Percentiles rank a stretch among this genome's conserved stretches.
Evolutionary conservation across 2,329 filamentous ascomycete species (phyloP).

Genomic region (Alternaria rosae): DNA sequence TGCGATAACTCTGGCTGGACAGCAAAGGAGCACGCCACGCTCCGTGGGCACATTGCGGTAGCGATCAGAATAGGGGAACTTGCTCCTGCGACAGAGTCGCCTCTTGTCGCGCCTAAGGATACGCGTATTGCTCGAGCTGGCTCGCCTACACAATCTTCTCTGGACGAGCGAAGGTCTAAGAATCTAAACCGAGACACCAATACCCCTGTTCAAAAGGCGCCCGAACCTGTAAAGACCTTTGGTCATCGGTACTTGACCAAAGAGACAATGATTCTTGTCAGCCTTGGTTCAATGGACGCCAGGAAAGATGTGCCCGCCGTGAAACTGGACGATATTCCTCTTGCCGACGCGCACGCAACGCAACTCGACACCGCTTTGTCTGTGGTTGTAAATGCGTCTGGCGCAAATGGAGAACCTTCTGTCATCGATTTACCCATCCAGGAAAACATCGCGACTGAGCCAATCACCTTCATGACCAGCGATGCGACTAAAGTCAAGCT

Average conservation of each 20-base stretch:
- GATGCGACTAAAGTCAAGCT: slow-evolving; percentile 85
- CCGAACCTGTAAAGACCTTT: slow-evolving; percentile 91
- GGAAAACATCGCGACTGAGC: slow-evolving; percentile 91
- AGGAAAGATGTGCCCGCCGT: slow-evolving; percentile 82
- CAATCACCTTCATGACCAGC: slow-evolving; percentile 83
- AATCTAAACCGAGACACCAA: slow-evolving; percentile 49
- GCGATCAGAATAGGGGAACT: slow-evolving; percentile 71
- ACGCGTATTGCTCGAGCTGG: slow-evolving; percentile 43
- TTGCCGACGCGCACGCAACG: slow-evolving; percentile 87
- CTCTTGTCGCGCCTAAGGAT: slow-evolving; percentile 35
- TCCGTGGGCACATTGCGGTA: slow-evolving; percentile 87
- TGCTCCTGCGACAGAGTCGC: slow-evolving; percentile 49
- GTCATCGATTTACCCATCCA: slow-evolving; percentile 93
- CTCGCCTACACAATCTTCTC: slow-evolving; percentile 65
- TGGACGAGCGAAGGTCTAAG: slow-evolving; percentile 55
- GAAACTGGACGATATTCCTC: slow-evolving; percentile 84
- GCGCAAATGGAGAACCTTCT: slow-evolving; percentile 84
- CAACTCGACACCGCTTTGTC: slow-evolving; percentile 94
- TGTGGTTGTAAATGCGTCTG: slow-evolving; percentile 84
- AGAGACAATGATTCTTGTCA: slow-evolving; percentile 89
- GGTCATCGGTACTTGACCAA: slow-evolving; percentile 93
- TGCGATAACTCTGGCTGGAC: slow-evolving; percentile 92
- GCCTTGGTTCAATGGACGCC: slow-evolving; percentile 92
- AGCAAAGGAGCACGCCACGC: slow-evolving; percentile 87
- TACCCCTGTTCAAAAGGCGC: slow-evolving; percentile 54